Evolutionary conservation across 352 stramenopile genomes (phyloP).

Genomic region (Globisporangium uncinulatum): DNA sequence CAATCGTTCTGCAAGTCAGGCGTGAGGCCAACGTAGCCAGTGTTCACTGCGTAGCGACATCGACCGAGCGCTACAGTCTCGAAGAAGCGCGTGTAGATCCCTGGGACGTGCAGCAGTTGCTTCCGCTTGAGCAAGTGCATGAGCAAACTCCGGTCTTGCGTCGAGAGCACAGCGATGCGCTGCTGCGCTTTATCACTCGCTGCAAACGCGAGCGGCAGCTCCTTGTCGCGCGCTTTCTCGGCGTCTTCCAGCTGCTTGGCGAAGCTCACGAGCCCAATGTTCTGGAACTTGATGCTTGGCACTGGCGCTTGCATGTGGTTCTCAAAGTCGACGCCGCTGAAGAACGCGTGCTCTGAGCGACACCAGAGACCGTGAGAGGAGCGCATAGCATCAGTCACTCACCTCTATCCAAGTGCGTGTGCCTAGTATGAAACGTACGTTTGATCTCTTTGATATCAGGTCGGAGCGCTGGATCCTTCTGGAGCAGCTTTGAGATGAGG

Average conservation of each 20-base stretch:
- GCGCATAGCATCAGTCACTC: not conserved
- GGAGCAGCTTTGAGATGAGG: slow-evolving; percentile 53
- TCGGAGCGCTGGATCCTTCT: slow-evolving; percentile 31
- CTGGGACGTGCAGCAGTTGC: slow-evolving; percentile 58
- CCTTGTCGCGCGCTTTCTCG: slow-evolving; percentile 27
- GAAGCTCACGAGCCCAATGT: slow-evolving; percentile 37
- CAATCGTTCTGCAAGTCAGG: slow-evolving; percentile 78
- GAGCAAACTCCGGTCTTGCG: slow-evolving; percentile 31
- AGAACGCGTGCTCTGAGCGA: slow-evolving; percentile 64
- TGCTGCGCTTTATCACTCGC: slow-evolving; percentile 27
- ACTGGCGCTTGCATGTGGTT: slow-evolving; percentile 39
- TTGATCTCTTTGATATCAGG: slow-evolving; percentile 50
- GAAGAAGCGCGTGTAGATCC: slow-evolving; percentile 76
- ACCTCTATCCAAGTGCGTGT: too few species aligned
- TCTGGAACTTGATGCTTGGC: slow-evolving; percentile 36
- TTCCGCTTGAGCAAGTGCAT: slow-evolving; percentile 82
- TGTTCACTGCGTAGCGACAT: slow-evolving; percentile 50
- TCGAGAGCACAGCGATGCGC: slow-evolving; percentile 28
- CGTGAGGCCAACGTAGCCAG: slow-evolving; percentile 53
- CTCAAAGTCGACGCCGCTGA: slow-evolving; percentile 56
- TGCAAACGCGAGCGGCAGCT: slow-evolving; percentile 18
- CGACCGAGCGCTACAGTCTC: slow-evolving; percentile 32
- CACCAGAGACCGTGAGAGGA: not conserved
- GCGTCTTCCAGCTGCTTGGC: slow-evolving; percentile 30
- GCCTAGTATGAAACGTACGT: slow-evolving; percentile 24